Evolutionary conservation across 1,284 basidiomycete genomes (phyloP).

Genomic region (Flammula alnicola): DNA sequence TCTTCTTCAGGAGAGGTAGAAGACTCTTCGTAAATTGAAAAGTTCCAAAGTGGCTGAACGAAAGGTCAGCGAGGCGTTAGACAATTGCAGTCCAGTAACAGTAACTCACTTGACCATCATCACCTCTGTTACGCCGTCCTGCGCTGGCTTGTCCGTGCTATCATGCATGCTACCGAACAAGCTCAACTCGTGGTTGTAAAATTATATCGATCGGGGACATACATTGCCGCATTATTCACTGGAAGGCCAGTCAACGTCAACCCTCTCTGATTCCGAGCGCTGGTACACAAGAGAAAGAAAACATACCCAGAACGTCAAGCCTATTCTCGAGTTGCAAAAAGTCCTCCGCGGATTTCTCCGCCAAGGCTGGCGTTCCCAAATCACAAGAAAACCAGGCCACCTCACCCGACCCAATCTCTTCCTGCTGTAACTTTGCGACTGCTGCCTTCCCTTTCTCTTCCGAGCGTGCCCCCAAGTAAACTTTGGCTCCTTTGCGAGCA

Average conservation of each 20-base stretch:
- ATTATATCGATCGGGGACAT: too few relatives aligned
- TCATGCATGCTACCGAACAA: too few relatives aligned
- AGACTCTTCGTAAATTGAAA: slow-evolving; percentile 53
- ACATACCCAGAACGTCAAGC: slow-evolving; percentile 55
- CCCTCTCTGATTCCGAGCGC: too few relatives aligned
- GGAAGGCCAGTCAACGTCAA: not conserved
- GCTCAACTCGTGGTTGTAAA: not conserved
- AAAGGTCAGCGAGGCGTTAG: not conserved
- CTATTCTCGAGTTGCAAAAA: slow-evolving; percentile 52
- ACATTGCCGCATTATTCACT: slow-evolving; percentile 62
- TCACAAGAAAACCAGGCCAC: slow-evolving; percentile 53
- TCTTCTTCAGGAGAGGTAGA: slow-evolving; percentile 51
- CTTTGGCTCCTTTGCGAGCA: slow-evolving; percentile 44
- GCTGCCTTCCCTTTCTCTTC: slow-evolving; percentile 43
- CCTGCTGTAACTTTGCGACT: slow-evolving; percentile 39
- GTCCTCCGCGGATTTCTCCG: slow-evolving; percentile 47
- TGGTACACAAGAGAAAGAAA: not conserved
- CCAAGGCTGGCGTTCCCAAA: slow-evolving; percentile 44
- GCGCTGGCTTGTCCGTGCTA: not conserved
- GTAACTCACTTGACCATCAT: slow-evolving; percentile 51
- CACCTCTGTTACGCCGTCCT: slow-evolving; percentile 38
- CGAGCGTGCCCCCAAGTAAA: slow-evolving; percentile 46
- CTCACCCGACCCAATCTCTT: slow-evolving; percentile 44
- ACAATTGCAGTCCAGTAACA: not conserved
- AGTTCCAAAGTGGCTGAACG: slow-evolving; percentile 47